These are phyloP conservation scores for Tarenaya hassleriana DNA, from an alignment of 345 rosid species.

Conservation along the genomic window DNA sequence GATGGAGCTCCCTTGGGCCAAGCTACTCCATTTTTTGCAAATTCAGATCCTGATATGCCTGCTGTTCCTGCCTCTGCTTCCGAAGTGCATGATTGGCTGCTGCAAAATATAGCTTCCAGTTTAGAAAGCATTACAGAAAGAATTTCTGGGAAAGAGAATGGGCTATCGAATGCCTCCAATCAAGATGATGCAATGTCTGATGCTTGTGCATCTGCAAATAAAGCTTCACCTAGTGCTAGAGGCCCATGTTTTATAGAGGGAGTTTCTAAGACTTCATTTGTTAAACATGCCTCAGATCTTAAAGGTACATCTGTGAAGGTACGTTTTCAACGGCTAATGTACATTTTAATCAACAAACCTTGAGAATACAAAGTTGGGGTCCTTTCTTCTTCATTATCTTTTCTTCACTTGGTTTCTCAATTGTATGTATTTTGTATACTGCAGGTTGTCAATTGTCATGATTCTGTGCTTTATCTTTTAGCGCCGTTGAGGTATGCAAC, in stretches of 20 bases:
- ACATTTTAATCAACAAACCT: neutral
- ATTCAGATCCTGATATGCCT: constrained; percentile 99
- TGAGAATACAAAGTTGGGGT: neutral
- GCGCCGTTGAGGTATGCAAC: constrained; percentile 92
- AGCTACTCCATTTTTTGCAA: constrained; percentile 93
- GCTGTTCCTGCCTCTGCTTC: constrained; percentile 86
- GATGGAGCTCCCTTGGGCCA: constrained; percentile 77
- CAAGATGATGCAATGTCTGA: constrained; percentile 93
- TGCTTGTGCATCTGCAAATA: constrained; percentile 63
- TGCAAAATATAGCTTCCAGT: constrained; percentile 67
- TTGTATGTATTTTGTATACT: constrained; percentile 18
- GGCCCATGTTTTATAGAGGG: constrained; percentile 86
- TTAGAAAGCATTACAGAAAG: constrained; percentile 77
- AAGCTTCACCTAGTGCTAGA: constrained; percentile 54
- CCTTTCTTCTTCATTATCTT: constrained; percentile 2
- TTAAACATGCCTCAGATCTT: constrained; percentile 83
- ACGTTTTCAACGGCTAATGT: constrained; percentile 18
- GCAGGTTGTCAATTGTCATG: constrained; percentile 96
- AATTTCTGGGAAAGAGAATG: constrained; percentile 81
- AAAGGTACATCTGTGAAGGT: constrained; percentile 95
- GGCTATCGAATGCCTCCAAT: constrained; percentile 60
- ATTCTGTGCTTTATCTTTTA: constrained; percentile 84
- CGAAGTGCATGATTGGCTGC: constrained; percentile 91
- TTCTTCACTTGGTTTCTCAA: constrained; percentile 10
- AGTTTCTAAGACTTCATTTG: constrained; percentile 76